Evolutionary conservation across 2,329 filamentous ascomycete species (phyloP).

Genomic region (Neonectria ditissima): DNA sequence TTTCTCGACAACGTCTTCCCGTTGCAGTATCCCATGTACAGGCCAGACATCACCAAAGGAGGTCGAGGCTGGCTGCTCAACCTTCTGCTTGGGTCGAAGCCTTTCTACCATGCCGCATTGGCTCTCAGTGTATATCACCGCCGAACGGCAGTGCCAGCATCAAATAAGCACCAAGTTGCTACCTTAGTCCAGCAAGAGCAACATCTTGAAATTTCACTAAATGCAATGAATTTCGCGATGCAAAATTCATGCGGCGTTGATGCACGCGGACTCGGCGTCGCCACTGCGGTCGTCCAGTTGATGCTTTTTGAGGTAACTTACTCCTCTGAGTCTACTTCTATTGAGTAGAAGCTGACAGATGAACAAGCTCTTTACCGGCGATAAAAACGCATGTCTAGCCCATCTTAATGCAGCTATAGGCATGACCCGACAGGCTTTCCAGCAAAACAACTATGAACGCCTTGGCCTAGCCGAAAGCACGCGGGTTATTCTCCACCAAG

Average conservation of each 20-base stretch:
- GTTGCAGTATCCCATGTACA: conserved; percentile 15
- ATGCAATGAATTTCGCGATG: background rate
- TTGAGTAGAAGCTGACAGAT: background rate
- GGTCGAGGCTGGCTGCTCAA: conserved; percentile 18
- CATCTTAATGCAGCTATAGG: conserved; percentile 2
- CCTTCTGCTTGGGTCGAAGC: conserved; percentile 8
- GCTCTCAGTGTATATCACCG: conserved; percentile 17
- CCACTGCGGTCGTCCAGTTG: conserved; percentile 6
- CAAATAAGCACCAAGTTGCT: background rate
- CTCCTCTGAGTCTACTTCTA: background rate
- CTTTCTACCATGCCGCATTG: conserved; percentile 16
- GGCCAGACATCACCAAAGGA: background rate
- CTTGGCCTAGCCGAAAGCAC: conserved; percentile 2
- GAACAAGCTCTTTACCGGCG: conserved; percentile 5
- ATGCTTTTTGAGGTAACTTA: conserved; percentile 12
- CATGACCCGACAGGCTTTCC: background rate
- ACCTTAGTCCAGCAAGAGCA: conserved; percentile 10
- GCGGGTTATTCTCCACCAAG: background rate
- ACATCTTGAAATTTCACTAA: conserved; percentile 5
- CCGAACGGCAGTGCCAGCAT: background rate
- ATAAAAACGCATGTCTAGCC: conserved; percentile 3
- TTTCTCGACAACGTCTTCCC: conserved; percentile 20
- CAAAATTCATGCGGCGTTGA: background rate
- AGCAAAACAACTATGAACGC: background rate
- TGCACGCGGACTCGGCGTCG: background rate